phyloP scores from a whole-genome alignment of 345 rosid species.

The Cardamine resedifolia region DNA sequence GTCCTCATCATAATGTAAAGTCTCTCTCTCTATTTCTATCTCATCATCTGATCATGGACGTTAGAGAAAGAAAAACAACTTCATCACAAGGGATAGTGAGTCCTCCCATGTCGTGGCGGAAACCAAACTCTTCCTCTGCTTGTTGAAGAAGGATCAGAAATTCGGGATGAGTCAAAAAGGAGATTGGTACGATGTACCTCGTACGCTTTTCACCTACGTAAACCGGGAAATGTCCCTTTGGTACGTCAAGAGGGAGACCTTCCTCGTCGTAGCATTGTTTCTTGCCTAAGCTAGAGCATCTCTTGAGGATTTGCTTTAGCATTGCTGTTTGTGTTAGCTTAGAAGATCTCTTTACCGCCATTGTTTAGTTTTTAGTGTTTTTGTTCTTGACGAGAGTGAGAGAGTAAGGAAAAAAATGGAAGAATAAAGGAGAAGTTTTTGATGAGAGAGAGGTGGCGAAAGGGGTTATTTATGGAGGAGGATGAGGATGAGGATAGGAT shows the following conservation, averaged over 20 bases:
- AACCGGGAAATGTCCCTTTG: conserved; percentile 92
- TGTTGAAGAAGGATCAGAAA: conserved; percentile 71
- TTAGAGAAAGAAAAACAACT: conserved; percentile 46
- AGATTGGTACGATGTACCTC: conserved; percentile 82
- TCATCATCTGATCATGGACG: conserved; percentile 34
- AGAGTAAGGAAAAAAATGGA: conserved; percentile 15
- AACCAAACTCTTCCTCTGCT: conserved; percentile 98
- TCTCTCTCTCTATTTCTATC: conserved; percentile 16
- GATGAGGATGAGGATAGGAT: conserved; percentile 24
- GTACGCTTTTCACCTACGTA: conserved; percentile 82
- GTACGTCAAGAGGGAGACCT: conserved; percentile 78
- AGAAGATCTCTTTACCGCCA: conserved; percentile 63
- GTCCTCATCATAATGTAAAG: conserved; percentile 16
- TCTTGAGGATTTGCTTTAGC: conserved; percentile 69
- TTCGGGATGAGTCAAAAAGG: conserved; percentile 73
- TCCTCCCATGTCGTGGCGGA: conserved; percentile 85
- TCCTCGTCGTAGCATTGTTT: conserved; percentile 50
- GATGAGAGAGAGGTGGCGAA: conserved; percentile 32
- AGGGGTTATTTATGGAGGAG: conserved; percentile 47
- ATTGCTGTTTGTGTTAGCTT: conserved; percentile 68
- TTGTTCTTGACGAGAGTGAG: not conserved
- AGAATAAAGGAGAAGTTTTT: conserved; percentile 25
- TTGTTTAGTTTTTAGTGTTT: conserved; percentile 25
- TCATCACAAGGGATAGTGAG: conserved; percentile 94
- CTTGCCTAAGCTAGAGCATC: conserved; percentile 83